phyloP scores from a whole-genome alignment of 169 alveolate species.

The Plasmodium billcollinsi region DNA sequence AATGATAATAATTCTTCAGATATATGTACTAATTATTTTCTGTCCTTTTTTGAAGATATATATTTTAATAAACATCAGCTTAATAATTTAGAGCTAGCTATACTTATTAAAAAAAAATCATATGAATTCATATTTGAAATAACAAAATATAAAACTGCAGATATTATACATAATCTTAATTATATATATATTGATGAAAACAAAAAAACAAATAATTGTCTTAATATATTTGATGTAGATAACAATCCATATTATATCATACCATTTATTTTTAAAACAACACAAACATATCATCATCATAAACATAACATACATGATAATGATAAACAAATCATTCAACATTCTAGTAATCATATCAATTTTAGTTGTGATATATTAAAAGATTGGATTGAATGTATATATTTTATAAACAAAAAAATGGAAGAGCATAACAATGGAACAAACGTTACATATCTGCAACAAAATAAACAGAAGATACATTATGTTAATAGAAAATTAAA shows the following conservation, averaged over 20 bases:
- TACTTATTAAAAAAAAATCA: constrained; percentile 17
- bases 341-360: neutral
- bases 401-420: constrained; percentile 1
- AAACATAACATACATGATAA: neutral
- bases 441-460: neutral
- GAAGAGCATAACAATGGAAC: no score
- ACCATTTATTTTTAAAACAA: constrained; percentile 14
- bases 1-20: neutral
- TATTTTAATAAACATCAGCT: neutral
- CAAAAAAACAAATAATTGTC: constrained; percentile 3
- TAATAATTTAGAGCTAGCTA: constrained; percentile 16
- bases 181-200: neutral
- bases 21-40: constrained; percentile 19
- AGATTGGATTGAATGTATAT: constrained; percentile 47
- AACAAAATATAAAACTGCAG: neutral
- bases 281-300: no score
- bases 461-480: neutral
- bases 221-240: constrained; percentile 11
- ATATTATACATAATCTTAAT: constrained; percentile 2
- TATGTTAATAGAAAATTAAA: constrained; percentile 39
- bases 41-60: constrained; percentile 29
- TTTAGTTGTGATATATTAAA: constrained; percentile 12
- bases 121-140: constrained; percentile 41
- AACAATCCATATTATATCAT: constrained; percentile 11
- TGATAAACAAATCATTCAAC: neutral